phyloP scores from a whole-genome alignment of 257 asterid species.

The Buddleja alternifolia region DNA sequence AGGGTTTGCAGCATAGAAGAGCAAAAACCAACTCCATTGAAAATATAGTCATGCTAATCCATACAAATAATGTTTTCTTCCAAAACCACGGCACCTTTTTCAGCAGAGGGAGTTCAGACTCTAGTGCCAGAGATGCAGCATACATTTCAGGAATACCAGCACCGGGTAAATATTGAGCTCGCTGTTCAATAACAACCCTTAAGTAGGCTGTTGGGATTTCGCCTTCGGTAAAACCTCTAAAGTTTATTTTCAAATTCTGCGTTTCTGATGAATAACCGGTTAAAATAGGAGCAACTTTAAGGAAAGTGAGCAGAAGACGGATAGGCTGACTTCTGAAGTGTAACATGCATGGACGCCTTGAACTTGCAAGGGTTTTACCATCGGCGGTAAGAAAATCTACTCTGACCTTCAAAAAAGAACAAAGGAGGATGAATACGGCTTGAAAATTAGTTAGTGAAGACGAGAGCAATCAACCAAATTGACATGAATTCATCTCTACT shows the following conservation, averaged over 20 bases:
- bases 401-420: constrained; percentile 56
- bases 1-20: constrained; percentile 76
- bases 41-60: constrained; percentile 81
- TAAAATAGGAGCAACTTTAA: constrained; percentile 69
- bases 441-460: neutral
- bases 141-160: constrained; percentile 88
- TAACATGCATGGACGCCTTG: constrained; percentile 74
- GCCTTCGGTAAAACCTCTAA: constrained; percentile 64
- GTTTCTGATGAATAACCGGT: constrained; percentile 80
- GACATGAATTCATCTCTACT: neutral
- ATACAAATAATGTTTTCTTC: constrained; percentile 75
- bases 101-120: constrained; percentile 73
- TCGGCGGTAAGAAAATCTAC: constrained; percentile 69
- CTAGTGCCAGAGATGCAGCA: constrained; percentile 56
- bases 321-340: constrained; percentile 72
- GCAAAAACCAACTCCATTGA: constrained; percentile 55
- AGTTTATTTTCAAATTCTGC: constrained; percentile 56
- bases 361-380: constrained; percentile 58
- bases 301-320: constrained; percentile 63
- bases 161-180: constrained; percentile 72
- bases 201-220: constrained; percentile 67
- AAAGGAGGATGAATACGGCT: constrained; percentile 4
- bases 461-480: neutral
- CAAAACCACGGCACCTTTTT: constrained; percentile 71
- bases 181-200: constrained; percentile 70